phyloP scores from a whole-genome alignment of 129 eudicot genomes.

The Escallonia herrerae region DNA sequence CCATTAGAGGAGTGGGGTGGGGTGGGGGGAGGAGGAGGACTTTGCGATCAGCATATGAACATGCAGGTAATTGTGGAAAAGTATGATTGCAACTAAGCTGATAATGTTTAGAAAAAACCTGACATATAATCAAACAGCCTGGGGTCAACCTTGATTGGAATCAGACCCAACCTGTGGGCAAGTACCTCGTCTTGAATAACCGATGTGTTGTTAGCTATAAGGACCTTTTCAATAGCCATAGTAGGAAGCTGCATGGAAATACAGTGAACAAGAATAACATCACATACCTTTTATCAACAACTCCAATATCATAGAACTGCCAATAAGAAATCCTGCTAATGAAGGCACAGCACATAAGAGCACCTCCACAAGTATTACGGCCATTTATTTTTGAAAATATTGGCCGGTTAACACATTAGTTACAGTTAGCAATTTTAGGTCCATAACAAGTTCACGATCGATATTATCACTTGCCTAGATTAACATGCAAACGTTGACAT shows the following conservation, averaged over 20 bases:
- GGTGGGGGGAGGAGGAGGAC: neutral
- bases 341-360: neutral
- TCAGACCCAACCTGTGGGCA: constrained; percentile 83
- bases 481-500: neutral
- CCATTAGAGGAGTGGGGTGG: neutral
- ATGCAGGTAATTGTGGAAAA: neutral
- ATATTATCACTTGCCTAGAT: no score
- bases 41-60: constrained; percentile 5
- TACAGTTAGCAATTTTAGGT: no score
- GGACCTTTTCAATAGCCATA: constrained; percentile 96
- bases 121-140: constrained; percentile 82
- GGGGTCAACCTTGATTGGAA: constrained; percentile 83
- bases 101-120: constrained; percentile 34
- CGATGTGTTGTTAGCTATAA: constrained; percentile 81
- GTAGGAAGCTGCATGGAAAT: constrained; percentile 63
- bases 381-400: neutral
- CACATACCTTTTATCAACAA: neutral
- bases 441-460: no score
- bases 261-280: neutral
- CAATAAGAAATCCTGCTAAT: neutral
- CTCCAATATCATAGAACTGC: neutral
- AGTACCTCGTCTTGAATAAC: constrained; percentile 94
- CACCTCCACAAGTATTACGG: neutral
- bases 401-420: no score
- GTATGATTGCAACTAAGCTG: constrained; percentile 3